Conservation (phyloP, 2,329 filamentous ascomycete species). For the Penicillium sp. region DNA sequence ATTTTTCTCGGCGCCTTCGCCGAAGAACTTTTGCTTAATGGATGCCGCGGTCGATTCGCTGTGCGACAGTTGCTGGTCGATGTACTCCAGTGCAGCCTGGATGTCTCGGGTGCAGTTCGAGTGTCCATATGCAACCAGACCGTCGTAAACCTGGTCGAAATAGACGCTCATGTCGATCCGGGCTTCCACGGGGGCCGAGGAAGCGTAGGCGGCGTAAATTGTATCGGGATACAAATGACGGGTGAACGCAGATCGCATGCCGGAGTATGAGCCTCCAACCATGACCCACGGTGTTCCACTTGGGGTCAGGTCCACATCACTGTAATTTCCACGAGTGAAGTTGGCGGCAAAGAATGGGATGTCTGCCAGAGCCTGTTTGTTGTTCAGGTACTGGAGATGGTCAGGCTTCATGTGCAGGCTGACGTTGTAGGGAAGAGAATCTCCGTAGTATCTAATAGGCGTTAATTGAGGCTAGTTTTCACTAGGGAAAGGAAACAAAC, state of each 20-base stretch:
- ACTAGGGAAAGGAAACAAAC: conserved; percentile 20
- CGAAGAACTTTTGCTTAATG: conserved; percentile 53
- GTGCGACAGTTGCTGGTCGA: conserved; percentile 48
- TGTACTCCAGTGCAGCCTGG: conserved; percentile 50
- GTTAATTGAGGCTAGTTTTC: conserved; percentile 6
- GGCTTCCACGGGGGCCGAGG: conserved; percentile 49
- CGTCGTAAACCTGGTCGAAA: conserved; percentile 51
- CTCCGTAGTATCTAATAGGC: conserved; percentile 43
- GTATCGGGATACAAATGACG: conserved; percentile 46
- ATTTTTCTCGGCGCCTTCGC: conserved; percentile 47
- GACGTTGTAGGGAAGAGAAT: conserved; percentile 42
- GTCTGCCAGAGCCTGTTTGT: conserved; percentile 47
- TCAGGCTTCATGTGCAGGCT: conserved; percentile 39
- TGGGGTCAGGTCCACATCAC: conserved; percentile 41
- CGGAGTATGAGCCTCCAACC: conserved; percentile 49
- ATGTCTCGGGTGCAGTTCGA: conserved; percentile 53
- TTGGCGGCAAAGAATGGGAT: conserved; percentile 47
- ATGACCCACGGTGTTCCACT: conserved; percentile 47
- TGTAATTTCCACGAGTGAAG: conserved; percentile 36
- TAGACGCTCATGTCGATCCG: conserved; percentile 53
- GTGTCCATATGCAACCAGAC: conserved; percentile 51
- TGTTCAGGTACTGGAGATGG: conserved; percentile 45
- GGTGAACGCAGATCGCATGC: conserved; percentile 46
- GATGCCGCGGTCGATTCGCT: conserved; percentile 32
- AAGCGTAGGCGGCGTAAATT: conserved; percentile 43